A percentile compares a stretch with the other conserved stretches of the same genome.
Evolutionary conservation across 1,284 basidiomycete species (phyloP).

Genomic region (Vanrija sp.): DNA sequence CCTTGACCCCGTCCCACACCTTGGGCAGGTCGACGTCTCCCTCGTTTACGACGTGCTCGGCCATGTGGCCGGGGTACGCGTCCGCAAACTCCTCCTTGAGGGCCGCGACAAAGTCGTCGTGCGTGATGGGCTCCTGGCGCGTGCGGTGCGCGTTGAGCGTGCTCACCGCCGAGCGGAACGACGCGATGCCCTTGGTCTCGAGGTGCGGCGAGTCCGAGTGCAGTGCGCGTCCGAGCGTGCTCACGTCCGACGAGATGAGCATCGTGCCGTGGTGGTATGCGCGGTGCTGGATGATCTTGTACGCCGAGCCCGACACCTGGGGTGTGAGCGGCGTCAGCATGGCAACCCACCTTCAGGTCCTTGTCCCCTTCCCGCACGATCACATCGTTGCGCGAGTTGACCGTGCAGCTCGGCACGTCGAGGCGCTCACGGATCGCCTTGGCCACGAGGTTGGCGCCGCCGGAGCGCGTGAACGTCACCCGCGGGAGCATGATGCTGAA

Average conservation of each 20-base stretch:
- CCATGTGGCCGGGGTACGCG: conserved; percentile 56
- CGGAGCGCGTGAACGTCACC: conserved; percentile 70
- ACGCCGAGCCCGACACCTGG: conserved; percentile 95
- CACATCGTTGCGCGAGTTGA: conserved; percentile 90
- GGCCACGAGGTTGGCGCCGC: conserved; percentile 73
- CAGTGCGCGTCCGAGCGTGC: conserved; percentile 67
- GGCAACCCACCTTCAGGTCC: conserved; percentile 78
- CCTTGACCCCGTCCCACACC: conserved; percentile 64
- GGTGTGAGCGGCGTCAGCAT: conserved; percentile 7
- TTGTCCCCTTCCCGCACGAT: conserved; percentile 57
- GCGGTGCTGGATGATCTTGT: conserved; percentile 85
- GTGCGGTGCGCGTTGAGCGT: conserved; percentile 64
- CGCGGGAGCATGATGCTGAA: conserved; percentile 91
- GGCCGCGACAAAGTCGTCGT: conserved; percentile 67
- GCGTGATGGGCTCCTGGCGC: conserved; percentile 51
- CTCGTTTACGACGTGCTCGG: conserved; percentile 54
- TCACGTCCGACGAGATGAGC: conserved; percentile 79
- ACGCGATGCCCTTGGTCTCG: conserved; percentile 79
- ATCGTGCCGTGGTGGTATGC: conserved; percentile 99
- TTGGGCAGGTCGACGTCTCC: conserved; percentile 54
- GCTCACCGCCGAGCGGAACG: conserved; percentile 81
- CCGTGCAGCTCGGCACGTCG: conserved; percentile 61
- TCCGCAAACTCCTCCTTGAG: conserved; percentile 67
- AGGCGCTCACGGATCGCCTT: conserved; percentile 69
- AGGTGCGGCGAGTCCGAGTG: conserved; percentile 65